These are phyloP conservation scores for Pharnaceum exiguum DNA, from an alignment of 148 eudicot species.

Conservation along the genomic window DNA sequence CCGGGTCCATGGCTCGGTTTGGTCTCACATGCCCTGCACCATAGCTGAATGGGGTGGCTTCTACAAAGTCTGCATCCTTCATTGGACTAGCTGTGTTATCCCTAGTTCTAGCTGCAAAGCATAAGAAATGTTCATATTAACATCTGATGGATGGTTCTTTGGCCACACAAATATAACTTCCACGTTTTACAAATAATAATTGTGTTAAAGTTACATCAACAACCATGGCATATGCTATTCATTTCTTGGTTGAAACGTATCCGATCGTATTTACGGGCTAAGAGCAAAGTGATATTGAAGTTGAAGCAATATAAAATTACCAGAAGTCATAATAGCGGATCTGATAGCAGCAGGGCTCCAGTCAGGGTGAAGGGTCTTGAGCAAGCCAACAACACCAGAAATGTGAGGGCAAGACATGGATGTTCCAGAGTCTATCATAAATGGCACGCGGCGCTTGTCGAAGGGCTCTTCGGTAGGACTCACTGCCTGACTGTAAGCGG, in stretches of 20 bases:
- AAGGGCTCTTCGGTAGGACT: conserved; percentile 23
- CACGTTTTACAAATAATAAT: too few relatives aligned
- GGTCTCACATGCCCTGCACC: conserved; percentile 68
- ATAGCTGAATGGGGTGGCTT: conserved; percentile 38
- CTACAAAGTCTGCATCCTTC: background rate
- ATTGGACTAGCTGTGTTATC: conserved; percentile 47
- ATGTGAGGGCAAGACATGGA: conserved; percentile 82
- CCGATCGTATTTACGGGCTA: too few relatives aligned
- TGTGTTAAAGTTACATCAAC: too few relatives aligned
- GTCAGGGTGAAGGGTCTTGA: conserved; percentile 43
- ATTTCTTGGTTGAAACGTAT: too few relatives aligned
- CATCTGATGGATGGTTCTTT: too few relatives aligned
- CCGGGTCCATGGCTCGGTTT: conserved; percentile 53
- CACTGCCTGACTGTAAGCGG: conserved; percentile 40
- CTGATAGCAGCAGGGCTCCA: conserved; percentile 67
- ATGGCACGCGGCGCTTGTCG: conserved; percentile 35
- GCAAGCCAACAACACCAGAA: conserved; percentile 55
- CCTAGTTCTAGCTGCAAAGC: conserved; percentile 39
- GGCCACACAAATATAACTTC: too few relatives aligned
- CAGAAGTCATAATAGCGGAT: conserved; percentile 75
- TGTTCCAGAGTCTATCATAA: conserved; percentile 40
- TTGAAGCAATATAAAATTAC: too few relatives aligned
- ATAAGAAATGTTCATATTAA: background rate
- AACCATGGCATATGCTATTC: background rate
- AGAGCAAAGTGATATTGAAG: too few relatives aligned